phyloP scores from a whole-genome alignment of 495 filamentous ascomycete genomes.

The Barbatosphaeria neglecta region DNA sequence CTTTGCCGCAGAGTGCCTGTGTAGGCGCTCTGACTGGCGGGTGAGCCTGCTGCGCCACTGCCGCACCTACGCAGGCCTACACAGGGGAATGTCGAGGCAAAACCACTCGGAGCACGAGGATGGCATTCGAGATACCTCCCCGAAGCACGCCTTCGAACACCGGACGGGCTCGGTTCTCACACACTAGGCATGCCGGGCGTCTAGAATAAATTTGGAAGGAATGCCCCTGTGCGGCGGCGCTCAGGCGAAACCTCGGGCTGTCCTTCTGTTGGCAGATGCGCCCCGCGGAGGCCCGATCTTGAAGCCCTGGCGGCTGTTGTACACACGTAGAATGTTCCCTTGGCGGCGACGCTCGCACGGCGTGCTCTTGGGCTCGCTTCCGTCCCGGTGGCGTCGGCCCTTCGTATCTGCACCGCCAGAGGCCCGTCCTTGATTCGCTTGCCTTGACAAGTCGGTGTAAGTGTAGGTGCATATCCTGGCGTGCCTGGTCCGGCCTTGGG shows the following conservation, averaged over 20 bases:
- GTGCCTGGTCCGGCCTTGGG: not conserved
- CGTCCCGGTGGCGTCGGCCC: not conserved
- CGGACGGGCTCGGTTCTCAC: not conserved
- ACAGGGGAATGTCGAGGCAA: not conserved
- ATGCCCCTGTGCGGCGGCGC: not conserved
- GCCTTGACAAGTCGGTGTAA: too few species aligned
- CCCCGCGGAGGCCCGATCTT: not conserved
- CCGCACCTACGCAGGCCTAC: not conserved
- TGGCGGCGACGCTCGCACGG: too few species aligned
- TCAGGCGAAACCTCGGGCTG: too few species aligned
- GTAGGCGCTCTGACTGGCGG: not conserved
- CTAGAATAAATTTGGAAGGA: not conserved
- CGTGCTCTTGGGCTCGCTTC: too few species aligned
- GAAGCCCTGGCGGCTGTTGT: too few species aligned
- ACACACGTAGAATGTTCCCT: too few species aligned
- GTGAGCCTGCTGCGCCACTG: not conserved
- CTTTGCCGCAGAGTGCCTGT: not conserved
- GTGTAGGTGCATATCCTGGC: too few species aligned
- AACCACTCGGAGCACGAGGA: not conserved
- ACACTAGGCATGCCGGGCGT: not conserved
- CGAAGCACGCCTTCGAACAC: not conserved
- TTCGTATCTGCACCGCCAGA: not conserved
- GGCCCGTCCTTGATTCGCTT: too few species aligned
- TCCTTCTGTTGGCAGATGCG: not conserved
- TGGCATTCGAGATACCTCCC: not conserved